Base-by-base conservation (phyloP, 1,284 basidiomycete genomes). In the Macrocystidia cucumis region DNA sequence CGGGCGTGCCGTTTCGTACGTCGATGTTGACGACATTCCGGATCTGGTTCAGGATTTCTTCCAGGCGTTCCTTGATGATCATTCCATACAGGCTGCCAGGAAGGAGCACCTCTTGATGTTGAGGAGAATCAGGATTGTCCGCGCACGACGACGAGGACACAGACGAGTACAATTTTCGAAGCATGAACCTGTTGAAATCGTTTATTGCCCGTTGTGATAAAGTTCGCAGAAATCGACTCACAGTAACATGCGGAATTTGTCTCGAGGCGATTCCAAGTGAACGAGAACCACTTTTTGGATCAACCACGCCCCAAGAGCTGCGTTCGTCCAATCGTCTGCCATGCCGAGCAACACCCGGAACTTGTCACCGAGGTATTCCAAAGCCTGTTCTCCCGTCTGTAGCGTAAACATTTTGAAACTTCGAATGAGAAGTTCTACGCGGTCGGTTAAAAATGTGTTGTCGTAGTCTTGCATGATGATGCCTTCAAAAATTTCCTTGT, bases 111-210 rank as follows among this genome's bases (percentile, higher is more conserved):
- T 99, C 96, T 59, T 99, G 96, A 55, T 98, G 91, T 58, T 98
- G 95, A 37, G 93, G 92, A 11, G 95, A 98, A 69, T 99, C 96
- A 9, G 96, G 93, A 54, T 98, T 98, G 65, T 99, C 96, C 37
- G 86, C 74, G 51, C 88, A 90, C 50, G 90, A 95, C 34, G 88
- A 80, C 37, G 86, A 85, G 11, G 91, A 95, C 9, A 98, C 92
- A 31, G 93, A 68, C 4, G 91, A 77, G 54, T 93, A 98, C 14
- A 99, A 69, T 65, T 98, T 99, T 48, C 91, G 86, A 27, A 98
- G 72, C 96, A 98, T 98, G 65, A 95, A 98, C 32, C 91, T 91
- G 40, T 9, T n/a, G 4, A 24, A 9, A 22, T n/a, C 40, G n/a
- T 42, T 26, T 39, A n/a, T 16, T n/a, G 9, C 12, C 8, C n/a